A percentile compares a stretch with the other conserved stretches of the same genome.
Conservation (phyloP, 768 basidiomycete genomes). For the Suillus subluteus region DNA sequence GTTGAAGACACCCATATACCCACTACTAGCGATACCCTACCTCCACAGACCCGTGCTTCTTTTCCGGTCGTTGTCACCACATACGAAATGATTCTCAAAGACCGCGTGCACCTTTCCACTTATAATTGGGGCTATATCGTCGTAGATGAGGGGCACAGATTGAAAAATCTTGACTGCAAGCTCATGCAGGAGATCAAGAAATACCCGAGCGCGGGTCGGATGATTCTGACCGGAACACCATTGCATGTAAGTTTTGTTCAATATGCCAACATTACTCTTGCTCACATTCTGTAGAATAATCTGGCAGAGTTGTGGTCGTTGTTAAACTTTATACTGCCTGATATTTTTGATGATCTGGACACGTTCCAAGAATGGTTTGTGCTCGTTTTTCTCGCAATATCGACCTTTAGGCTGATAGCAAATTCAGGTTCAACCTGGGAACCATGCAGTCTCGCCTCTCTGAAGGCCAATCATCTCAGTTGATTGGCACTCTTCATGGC, state of each 20-base stretch:
- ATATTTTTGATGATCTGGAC: conserved; percentile 88
- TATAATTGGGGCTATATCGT: conserved; percentile 92
- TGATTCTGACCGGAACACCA: conserved; percentile 96
- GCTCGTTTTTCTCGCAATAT: conserved; percentile 5
- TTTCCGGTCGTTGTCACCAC: conserved; percentile 91
- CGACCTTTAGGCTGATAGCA: neutral
- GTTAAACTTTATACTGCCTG: conserved; percentile 94
- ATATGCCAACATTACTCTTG: neutral
- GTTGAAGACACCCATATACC: conserved; percentile 24
- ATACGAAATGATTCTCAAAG: conserved; percentile 90
- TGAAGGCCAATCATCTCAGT: conserved; percentile 58
- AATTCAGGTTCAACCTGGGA: conserved; percentile 70
- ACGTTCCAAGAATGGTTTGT: conserved; percentile 87
- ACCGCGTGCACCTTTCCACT: conserved; percentile 63
- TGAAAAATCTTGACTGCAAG: conserved; percentile 94
- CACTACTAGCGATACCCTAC: conserved; percentile 18
- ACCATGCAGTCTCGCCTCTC: conserved; percentile 60
- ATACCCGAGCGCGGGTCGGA: conserved; percentile 80
- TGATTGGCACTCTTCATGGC: conserved; percentile 81
- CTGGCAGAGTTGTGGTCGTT: conserved; percentile 93
- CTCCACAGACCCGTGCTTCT: conserved; percentile 26
- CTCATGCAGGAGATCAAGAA: conserved; percentile 90
- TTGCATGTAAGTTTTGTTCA: conserved; percentile 67
- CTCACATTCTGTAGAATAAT: conserved; percentile 72
- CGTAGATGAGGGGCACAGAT: conserved; percentile 92